Percentiles rank a stretch among this genome's conserved stretches.
Evolutionary conservation across 345 rosid species (phyloP).

Genomic region (Rhizophora apiculata): DNA sequence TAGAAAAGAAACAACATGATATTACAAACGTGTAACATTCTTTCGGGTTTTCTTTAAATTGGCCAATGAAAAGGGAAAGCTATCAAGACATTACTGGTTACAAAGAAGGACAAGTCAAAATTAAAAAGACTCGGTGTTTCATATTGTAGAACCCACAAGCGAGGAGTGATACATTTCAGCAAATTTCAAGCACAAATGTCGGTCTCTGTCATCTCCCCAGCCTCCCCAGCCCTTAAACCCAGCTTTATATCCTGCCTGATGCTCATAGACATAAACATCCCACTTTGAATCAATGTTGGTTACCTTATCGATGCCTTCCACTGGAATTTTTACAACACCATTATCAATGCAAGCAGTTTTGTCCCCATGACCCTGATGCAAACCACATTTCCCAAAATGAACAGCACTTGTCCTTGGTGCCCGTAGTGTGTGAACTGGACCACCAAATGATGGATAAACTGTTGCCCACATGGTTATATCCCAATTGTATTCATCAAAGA

Average conservation of each 20-base stretch:
- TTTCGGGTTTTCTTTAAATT: slow-evolving; percentile 7
- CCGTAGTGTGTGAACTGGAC: slow-evolving; percentile 76
- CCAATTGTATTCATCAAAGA: slow-evolving; percentile 95
- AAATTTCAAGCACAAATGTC: slow-evolving; percentile 68
- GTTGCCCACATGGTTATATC: slow-evolving; percentile 99
- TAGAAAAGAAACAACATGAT: background rate
- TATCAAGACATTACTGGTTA: slow-evolving; percentile 22
- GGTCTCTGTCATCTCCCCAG: slow-evolving; percentile 93
- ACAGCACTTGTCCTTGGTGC: slow-evolving; percentile 91
- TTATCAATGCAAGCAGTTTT: slow-evolving; percentile 68
- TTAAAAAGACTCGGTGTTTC: slow-evolving; percentile 20
- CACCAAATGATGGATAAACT: slow-evolving; percentile 85
- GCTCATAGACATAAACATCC: slow-evolving; percentile 49
- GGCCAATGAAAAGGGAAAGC: slow-evolving; percentile 5
- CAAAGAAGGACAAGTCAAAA: slow-evolving; percentile 15
- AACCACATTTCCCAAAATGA: slow-evolving; percentile 96
- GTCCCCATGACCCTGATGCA: slow-evolving; percentile 85
- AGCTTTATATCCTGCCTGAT: slow-evolving; percentile 90
- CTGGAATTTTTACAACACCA: slow-evolving; percentile 54
- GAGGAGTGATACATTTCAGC: slow-evolving; percentile 48
- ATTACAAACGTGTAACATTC: slow-evolving; percentile 10
- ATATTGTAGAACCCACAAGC: slow-evolving; percentile 16
- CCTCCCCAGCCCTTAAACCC: slow-evolving; percentile 99
- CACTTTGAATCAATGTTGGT: slow-evolving; percentile 58
- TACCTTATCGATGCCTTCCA: slow-evolving; percentile 59